A percentile compares a stretch with the other conserved stretches of the same genome.
These are phyloP conservation scores for Themeda triandra DNA, from an alignment of 176 grass and related monocot genomes.

Conservation along the genomic window DNA sequence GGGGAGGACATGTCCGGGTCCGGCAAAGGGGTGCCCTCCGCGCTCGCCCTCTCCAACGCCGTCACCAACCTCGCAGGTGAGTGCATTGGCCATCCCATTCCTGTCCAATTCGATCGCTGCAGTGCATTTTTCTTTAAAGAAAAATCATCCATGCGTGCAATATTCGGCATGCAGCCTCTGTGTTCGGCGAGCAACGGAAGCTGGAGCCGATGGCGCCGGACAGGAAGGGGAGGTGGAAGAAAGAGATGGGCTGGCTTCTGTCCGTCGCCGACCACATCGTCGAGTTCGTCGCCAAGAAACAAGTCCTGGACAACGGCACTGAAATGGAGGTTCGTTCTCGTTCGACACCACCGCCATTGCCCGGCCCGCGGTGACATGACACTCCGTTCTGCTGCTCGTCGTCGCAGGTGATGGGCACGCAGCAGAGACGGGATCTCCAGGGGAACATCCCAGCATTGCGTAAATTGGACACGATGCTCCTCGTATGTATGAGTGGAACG, in stretches of 20 bases:
- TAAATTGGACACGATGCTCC: conserved; percentile 81
- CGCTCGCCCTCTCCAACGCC: conserved; percentile 80
- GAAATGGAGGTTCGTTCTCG: conserved; percentile 59
- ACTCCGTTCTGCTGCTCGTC: not conserved
- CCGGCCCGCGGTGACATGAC: no score
- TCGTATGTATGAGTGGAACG: not conserved
- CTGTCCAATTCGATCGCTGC: not conserved
- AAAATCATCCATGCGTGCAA: not conserved
- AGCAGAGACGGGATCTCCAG: conserved; percentile 81
- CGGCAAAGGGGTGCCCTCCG: conserved; percentile 80
- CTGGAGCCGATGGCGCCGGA: conserved; percentile 73
- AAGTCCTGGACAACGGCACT: conserved; percentile 54
- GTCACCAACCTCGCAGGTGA: conserved; percentile 94
- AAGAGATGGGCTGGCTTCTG: conserved; percentile 78
- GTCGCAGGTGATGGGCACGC: conserved; percentile 79
- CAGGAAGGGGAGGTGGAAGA: conserved; percentile 79
- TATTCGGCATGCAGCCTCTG: conserved; percentile 46
- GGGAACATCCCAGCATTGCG: conserved; percentile 66
- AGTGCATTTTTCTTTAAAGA: not conserved
- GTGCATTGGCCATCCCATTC: not conserved
- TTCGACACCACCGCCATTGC: not conserved
- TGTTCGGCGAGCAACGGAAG: conserved; percentile 81
- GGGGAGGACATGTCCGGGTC: conserved; percentile 92
- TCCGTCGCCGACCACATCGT: conserved; percentile 89
- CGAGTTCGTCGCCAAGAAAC: conserved; percentile 74